Evolutionary conservation across 139 green algal species (phyloP), one percentile per base, ranked within the genome.

Genomic region (Astrephomene gubernaculifera): DNA sequence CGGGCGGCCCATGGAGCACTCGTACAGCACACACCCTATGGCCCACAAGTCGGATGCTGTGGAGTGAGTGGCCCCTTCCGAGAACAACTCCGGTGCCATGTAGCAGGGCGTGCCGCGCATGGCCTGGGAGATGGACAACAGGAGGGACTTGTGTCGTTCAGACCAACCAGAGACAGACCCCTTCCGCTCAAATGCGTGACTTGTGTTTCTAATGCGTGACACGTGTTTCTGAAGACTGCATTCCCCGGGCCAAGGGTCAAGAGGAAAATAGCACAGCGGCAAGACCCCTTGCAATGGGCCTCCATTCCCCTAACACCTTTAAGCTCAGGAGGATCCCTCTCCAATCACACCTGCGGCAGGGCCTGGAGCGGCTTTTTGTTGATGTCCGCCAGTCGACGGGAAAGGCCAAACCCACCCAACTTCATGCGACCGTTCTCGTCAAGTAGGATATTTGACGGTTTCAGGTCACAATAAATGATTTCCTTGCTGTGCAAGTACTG

Each of bases 11-110:
- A 94, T 92, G 21, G 91, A 91, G 79, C 94, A 97, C 90, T 99
- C 95, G 82, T 98, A 99, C 71, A 99, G 92, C 45, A 99, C 91
- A 87, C 96, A 99, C 29, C 97, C 97, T 2, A 99, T 89, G 0
- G 95, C 93, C 79, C 95, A 99, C 44, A 99, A 89, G 90, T 99
- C 97, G 2, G 91, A 95, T 14, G 91, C 92, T 31, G 90, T 96
- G 33, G 94, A 97, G 86, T 98, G 94, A 8, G 93, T 92, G 17
- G 91, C 92, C 7, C 90, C 94, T 25, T 97, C 92, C n/a, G 94
- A 89, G 81, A 98, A 97, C 44, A 99, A 93, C 92, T 99, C 96
- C 27, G 96, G 96, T 0, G 96, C 96, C 96, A 98, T 99, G 89
- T 99, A 99, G 79, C 82, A 92, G 0, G 96, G 96, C 6, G 96